Evolutionary conservation across 495 filamentous ascomycete genomes (phyloP), one percentile per base, ranked within the genome.

Genomic region (Aspergillus funiculosus): DNA sequence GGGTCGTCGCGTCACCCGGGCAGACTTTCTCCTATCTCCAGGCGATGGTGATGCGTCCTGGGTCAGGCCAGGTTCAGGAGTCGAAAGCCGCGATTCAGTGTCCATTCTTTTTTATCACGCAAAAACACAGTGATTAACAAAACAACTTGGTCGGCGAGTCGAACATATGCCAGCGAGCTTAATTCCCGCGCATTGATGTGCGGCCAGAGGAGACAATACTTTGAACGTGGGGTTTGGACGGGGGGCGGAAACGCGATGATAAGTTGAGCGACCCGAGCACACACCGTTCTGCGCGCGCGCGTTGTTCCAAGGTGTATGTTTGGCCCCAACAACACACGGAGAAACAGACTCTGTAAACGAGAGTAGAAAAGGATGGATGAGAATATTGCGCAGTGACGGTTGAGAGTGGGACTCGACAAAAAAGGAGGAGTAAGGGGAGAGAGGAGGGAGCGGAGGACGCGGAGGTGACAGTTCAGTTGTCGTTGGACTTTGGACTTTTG

Each of bases 1-100:
- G 39, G 87, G 87, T 49, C 77, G 81, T 52, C 82, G 86, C 50
- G 81, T 78, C 66, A 82, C 80, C 67, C 89, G 86, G 69, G 85
- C 85, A 36, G 89, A 94, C 57, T 86, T 86, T 61, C 89, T 80
- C 60, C 83, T 58, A 67, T 74, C 73, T 62, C 37, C 29, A 13
- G 79, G 73, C 52, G 77, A 72, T 54, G 58, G 59, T 25, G 64
- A 57, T 17, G 59, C 46, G 20, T 50, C 56, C 39, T 55, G 56
- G 38, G 47, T 47, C 8, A 25, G 21, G 13, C 40, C 59, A 6
- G 49, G 55, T 22, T 52, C 52, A 19, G 59, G 61, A 21, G 58
- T 59, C 2, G 60, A 58, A 21, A 52, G 48, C 15, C 51, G 61
- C 34, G 57, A 59, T 38, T 72, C 68, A 44, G 58, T 51, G 20